Conservation (phyloP, 202 grass and related monocot genomes). For the Schoenoplectus triqueter region DNA sequence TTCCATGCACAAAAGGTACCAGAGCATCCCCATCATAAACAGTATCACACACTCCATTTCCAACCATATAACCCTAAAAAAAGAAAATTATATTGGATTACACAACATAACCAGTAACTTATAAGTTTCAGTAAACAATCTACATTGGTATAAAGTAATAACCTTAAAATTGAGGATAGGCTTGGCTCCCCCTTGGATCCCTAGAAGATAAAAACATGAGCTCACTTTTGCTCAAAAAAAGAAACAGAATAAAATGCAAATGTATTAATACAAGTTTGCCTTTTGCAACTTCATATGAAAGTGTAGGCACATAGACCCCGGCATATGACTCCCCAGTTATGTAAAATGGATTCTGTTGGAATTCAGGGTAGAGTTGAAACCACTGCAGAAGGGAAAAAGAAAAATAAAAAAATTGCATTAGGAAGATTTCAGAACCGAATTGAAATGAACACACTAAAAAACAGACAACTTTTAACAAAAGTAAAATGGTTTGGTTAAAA, state of each 20-base stretch:
- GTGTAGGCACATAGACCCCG: conserved; percentile 95
- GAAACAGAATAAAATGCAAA: conserved; percentile 5
- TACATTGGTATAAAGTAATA: conserved; percentile 21
- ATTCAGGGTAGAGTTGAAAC: conserved; percentile 88
- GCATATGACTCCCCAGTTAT: conserved; percentile 95
- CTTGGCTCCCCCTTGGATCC: conserved; percentile 60
- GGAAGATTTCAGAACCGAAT: conserved; percentile 7
- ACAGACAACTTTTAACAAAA: neutral
- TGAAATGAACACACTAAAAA: conserved; percentile 7
- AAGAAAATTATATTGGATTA: conserved; percentile 9
- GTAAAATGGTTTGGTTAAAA: neutral
- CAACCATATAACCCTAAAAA: conserved; percentile 89
- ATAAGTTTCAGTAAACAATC: conserved; percentile 17
- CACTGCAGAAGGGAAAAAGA: conserved; percentile 50
- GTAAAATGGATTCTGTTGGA: conserved; percentile 74
- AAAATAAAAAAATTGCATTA: conserved; percentile 30
- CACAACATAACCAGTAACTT: neutral
- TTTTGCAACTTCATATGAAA: conserved; percentile 86
- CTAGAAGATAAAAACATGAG: conserved; percentile 45
- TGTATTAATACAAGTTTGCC: conserved; percentile 39
- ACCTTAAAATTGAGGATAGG: conserved; percentile 93
- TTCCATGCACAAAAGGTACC: conserved; percentile 94
- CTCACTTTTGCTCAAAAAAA: neutral
- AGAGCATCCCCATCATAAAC: conserved; percentile 93
- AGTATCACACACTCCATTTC: conserved; percentile 82